Percentiles rank a stretch among this genome's conserved stretches.
phyloP scores from a whole-genome alignment of 139 green algal genomes.

The Auxenochlorella pyrenoidosa region DNA sequence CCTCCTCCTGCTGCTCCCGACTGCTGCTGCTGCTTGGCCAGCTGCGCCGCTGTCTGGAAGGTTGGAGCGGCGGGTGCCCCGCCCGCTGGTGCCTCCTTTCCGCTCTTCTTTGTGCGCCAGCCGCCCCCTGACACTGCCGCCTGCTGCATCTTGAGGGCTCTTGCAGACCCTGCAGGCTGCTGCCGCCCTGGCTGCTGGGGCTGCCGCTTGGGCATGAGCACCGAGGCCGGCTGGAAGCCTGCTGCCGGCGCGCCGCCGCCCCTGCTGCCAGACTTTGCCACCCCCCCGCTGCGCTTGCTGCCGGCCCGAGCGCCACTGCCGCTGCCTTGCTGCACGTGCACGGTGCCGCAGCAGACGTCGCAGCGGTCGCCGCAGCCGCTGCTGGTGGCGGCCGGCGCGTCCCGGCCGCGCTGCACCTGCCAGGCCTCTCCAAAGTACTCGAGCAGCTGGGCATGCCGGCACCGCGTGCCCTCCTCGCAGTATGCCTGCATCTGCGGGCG shows the following conservation, averaged over 20 bases:
- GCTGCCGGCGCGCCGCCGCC: background rate
- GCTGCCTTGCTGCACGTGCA: background rate
- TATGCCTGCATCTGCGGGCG: slow-evolving; percentile 53
- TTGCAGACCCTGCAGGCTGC: background rate
- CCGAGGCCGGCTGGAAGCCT: slow-evolving; percentile 11
- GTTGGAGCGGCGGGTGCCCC: background rate
- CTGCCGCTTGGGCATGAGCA: background rate
- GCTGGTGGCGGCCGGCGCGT: background rate
- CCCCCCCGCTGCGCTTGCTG: background rate
- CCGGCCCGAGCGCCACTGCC: background rate
- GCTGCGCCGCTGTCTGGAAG: slow-evolving; percentile 1
- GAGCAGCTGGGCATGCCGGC: slow-evolving; percentile 63
- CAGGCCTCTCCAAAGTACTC: slow-evolving; percentile 21
- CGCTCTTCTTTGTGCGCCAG: slow-evolving; percentile 10
- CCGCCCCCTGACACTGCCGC: background rate
- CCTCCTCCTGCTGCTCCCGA: background rate
- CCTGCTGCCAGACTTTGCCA: background rate
- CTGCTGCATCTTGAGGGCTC: slow-evolving; percentile 24
- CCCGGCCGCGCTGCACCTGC: background rate
- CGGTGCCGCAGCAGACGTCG: slow-evolving; percentile 4
- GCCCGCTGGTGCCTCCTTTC: background rate
- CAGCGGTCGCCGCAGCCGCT: slow-evolving; percentile 6
- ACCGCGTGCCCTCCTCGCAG: slow-evolving; percentile 47
- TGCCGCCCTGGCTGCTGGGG: background rate
- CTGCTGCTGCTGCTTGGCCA: slow-evolving; percentile 15